Base-by-base conservation (phyloP, 768 basidiomycete species). In the Mycena rosella region DNA sequence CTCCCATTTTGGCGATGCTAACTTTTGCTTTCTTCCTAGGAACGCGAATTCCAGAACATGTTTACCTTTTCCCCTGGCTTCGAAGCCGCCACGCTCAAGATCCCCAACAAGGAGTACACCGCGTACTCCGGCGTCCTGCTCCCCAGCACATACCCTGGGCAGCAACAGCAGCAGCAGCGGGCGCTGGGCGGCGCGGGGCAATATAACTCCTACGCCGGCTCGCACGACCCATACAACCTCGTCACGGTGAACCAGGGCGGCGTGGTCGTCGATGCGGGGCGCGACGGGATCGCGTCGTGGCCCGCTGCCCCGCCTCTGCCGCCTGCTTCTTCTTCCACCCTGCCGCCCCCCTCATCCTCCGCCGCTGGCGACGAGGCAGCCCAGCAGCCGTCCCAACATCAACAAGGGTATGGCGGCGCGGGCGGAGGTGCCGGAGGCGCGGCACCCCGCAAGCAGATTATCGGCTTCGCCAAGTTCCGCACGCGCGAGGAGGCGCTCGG, bases 31-130 rank as follows among this genome's bases (percentile, higher is more conserved):
- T n/a, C n/a, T n/a, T n/a, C 69, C 70, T 72, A 98, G 96, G 98
- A 99, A 83, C 95, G 98, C 32, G 98, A 99, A 81, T 99, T 99
- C 79, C 95, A 97, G 79, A 98, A 98, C 77, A 97, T 99, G 93
- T 99, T 99, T 78, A 95, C 96, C 10, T 99, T 99, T 75, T 95
- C 94, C 4, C 82, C 87, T 1, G 98, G 96, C 14, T 99, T 99
- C 74, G 98, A 99, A 78, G 98, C 96, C 26, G 97, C 98, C 10
- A 98, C 96, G 8, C 86, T 99, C 72, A 99, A 98, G 86, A 95
- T 97, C 65, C 98, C 98, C 2, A 95, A 95, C 83, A 92, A 96
- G 80, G 94, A 96, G 74, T 91, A 88, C 70, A 92, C 92, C 24
- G 87, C 92, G 42, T 95, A 93, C 70, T 89, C 89, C 24, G 83